Evolutionary conservation across 768 basidiomycete species (phyloP).

Genomic region (Calvatia gigantea): DNA sequence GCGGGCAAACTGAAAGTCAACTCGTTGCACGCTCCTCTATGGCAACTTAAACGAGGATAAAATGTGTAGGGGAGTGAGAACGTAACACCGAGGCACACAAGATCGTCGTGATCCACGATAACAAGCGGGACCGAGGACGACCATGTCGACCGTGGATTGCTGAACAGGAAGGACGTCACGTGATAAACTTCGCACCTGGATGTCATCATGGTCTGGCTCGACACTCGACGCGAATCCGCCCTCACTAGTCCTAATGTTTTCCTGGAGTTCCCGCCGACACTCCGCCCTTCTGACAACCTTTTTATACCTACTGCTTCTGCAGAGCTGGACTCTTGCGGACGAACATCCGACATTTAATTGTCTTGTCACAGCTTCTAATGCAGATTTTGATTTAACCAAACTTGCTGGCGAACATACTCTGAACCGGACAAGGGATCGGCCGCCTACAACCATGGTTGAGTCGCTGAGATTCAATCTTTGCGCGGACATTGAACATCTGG

Average conservation of each 20-base stretch:
- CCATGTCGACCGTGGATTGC: no score
- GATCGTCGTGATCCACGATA: no score
- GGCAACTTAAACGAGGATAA: no score
- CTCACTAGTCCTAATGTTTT: slow-evolving; percentile 1
- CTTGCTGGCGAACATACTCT: slow-evolving; percentile 51
- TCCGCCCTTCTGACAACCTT: slow-evolving; percentile 12
- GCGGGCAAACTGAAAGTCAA: no score
- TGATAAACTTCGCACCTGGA: neutral
- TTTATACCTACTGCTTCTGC: slow-evolving; percentile 16
- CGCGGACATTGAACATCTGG: slow-evolving; percentile 44
- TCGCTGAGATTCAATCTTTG: slow-evolving; percentile 68
- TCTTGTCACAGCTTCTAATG: slow-evolving; percentile 33
- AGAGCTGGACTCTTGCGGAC: slow-evolving; percentile 25
- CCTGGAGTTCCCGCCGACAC: slow-evolving; percentile 3
- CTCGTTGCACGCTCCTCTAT: no score
- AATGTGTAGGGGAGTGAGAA: no score
- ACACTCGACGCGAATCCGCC: neutral
- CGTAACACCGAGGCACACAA: no score
- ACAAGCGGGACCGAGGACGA: no score
- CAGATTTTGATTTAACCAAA: slow-evolving; percentile 57
- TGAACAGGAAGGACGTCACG: no score
- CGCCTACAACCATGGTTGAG: slow-evolving; percentile 63
- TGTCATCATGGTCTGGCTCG: neutral
- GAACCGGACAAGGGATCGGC: slow-evolving; percentile 49
- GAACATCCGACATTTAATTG: slow-evolving; percentile 53